A percentile compares a stretch with the other conserved stretches of the same genome.
These are phyloP conservation scores for Starmerella vaccinii DNA, from an alignment of 805 yeast species.

Conservation along the genomic window DNA sequence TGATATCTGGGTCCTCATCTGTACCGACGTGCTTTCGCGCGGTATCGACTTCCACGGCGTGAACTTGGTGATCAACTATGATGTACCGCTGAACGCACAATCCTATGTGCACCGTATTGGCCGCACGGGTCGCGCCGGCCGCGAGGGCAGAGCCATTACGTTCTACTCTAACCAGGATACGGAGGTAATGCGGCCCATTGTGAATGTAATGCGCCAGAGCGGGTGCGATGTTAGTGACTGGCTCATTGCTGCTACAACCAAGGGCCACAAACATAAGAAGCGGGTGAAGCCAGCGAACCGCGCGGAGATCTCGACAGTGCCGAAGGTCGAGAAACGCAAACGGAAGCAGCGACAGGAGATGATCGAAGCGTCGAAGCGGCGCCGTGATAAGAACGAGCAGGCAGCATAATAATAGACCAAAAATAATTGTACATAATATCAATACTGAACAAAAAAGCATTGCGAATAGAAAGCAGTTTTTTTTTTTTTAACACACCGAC, in stretches of 20 bases:
- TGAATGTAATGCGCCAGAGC: constrained; percentile 92
- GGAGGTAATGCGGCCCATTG: constrained; percentile 63
- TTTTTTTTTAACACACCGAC: too few relatives aligned
- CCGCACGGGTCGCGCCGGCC: constrained; percentile 95
- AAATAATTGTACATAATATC: neutral
- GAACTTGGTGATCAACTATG: constrained; percentile 88
- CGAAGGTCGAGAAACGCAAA: constrained; percentile 36
- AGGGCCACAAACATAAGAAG: constrained; percentile 5
- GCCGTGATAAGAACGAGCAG: neutral
- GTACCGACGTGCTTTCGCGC: constrained; percentile 92
- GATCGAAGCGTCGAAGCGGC: constrained; percentile 36
- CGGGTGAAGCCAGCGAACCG: constrained; percentile 39
- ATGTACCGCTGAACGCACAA: constrained; percentile 88
- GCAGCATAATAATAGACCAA: neutral
- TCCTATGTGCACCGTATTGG: constrained; percentile 97
- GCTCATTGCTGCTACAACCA: constrained; percentile 47
- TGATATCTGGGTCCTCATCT: constrained; percentile 88
- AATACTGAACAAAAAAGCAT: neutral
- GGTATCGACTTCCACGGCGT: constrained; percentile 97
- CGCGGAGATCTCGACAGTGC: constrained; percentile 69
- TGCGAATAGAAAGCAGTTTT: too few relatives aligned
- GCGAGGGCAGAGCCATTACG: constrained; percentile 77
- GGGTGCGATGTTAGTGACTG: constrained; percentile 61
- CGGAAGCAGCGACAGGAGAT: constrained; percentile 54
- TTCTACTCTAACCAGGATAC: constrained; percentile 87